Base-by-base conservation (phyloP, 306 rosid genomes). In the Vigna unguiculata region DNA sequence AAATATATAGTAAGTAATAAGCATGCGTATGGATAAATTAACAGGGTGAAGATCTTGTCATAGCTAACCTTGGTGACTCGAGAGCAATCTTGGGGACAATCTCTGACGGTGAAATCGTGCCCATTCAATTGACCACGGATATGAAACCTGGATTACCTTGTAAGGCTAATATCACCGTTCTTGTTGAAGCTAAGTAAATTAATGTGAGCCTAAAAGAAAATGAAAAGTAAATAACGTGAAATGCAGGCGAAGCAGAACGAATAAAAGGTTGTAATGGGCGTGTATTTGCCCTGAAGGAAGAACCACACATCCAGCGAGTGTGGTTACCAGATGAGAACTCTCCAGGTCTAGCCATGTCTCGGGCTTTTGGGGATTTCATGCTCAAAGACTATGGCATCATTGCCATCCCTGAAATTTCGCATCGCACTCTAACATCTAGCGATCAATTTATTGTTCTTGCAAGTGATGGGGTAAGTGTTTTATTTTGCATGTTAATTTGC, bases 291-390 rank as follows among this genome's bases (percentile, higher is more conserved):
- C 69, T 88, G 28, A 64, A 69, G 75, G 81, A 85, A 48, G 93
- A 90, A 48, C 82, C 88, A 9, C 91, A 85, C 58, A 86, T 86
- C 55, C 86, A 85, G n/a, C 53, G 93, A 79, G 90, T 86, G 57
- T 90, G 93, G 91, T 55, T 88, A 61, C 93, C 96, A 0, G 81
- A 85, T 47, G 86, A 76, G 63, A 65, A 86, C 55, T 1, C 59
- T 11, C 96, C 93, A 4, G 93, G 96, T n/a, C 83, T 90, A n/a
- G 96, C 93, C 74, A 90, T 88, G 92, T 88, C 92, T 9, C 80
- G 91, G 30, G 87, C 96, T 72, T 83, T 90, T 3, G 96, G 96
- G 36, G 96, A 90, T 69, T 88, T 85, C 25, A 24, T 84, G 40
- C 90, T 88, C 46, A 87, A 91, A 74, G 80, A 88, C 49, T 72